These are phyloP conservation scores for Sporothrix inflata DNA, from an alignment of 2,329 filamentous ascomycete genomes.

Conservation along the genomic window DNA sequence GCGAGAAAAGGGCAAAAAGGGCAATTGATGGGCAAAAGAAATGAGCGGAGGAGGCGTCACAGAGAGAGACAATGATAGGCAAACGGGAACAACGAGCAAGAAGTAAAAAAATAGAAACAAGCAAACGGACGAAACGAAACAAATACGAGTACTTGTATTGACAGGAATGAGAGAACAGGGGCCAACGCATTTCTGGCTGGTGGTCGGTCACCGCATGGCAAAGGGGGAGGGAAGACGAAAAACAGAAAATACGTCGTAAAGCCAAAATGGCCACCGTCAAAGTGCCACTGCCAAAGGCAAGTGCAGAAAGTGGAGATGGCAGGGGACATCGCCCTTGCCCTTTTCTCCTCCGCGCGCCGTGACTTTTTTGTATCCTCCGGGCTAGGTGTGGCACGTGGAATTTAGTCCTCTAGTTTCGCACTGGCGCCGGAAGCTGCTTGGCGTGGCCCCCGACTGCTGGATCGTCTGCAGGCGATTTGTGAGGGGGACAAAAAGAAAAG, in stretches of 20 bases:
- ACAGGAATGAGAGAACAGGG: background rate
- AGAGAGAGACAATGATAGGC: background rate
- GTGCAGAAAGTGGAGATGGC: background rate
- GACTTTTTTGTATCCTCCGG: background rate
- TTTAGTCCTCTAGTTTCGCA: slow-evolving; percentile 3
- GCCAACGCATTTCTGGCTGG: background rate
- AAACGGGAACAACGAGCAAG: too few relatives aligned
- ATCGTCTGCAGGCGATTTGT: slow-evolving; percentile 1
- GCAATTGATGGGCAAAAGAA: slow-evolving; percentile 1
- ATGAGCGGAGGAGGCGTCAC: background rate
- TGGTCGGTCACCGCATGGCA: background rate
- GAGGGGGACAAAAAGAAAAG: background rate
- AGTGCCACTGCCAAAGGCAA: background rate
- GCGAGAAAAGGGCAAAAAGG: background rate
- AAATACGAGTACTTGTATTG: background rate
- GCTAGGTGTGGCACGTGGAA: slow-evolving; percentile 27
- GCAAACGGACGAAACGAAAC: background rate
- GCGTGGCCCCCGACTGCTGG: background rate
- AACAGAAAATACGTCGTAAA: too few relatives aligned
- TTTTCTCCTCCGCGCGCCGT: background rate
- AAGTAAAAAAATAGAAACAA: background rate
- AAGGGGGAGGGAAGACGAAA: too few relatives aligned
- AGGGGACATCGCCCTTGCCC: background rate
- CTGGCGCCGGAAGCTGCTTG: slow-evolving; percentile 16
- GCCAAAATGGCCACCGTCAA: too few relatives aligned